A percentile compares a stretch with the other conserved stretches of the same genome.
Conservation (phyloP, 345 rosid species). For the Barbarea vulgaris region DNA sequence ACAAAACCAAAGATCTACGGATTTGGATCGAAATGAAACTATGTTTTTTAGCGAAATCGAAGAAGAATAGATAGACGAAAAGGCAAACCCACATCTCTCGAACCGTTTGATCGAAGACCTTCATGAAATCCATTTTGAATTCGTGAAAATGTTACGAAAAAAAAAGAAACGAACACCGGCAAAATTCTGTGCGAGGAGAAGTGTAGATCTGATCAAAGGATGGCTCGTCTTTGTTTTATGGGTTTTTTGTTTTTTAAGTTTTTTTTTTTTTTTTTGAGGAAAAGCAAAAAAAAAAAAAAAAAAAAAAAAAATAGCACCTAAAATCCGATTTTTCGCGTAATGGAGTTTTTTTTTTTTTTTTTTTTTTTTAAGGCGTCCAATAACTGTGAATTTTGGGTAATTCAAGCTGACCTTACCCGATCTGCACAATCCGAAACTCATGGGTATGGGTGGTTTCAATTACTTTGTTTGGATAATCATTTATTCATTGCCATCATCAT, state of each 20-base stretch:
- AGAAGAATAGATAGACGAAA: background rate
- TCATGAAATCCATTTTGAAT: slow-evolving; percentile 94
- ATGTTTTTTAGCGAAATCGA: background rate
- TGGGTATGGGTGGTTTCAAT: background rate
- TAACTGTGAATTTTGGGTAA: slow-evolving; percentile 18
- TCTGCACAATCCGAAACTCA: background rate
- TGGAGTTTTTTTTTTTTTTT: background rate
- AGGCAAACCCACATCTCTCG: slow-evolving; percentile 81
- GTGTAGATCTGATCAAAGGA: slow-evolving; percentile 42
- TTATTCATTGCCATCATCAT: too few relatives aligned
- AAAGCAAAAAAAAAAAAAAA: background rate
- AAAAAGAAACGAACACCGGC: slow-evolving; percentile 8
- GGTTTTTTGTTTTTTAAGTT: background rate
- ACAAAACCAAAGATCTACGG: slow-evolving; percentile 11
- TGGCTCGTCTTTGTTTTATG: slow-evolving; percentile 12
- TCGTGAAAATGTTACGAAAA: slow-evolving; percentile 32
- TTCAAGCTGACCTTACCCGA: slow-evolving; percentile 8
- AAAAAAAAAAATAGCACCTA: background rate
- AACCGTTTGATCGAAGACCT: slow-evolving; percentile 96
- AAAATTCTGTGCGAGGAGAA: slow-evolving; percentile 27
- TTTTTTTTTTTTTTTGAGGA: background rate
- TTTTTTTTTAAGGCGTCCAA: background rate
- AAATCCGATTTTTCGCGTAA: background rate
- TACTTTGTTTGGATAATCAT: background rate
- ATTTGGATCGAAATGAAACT: slow-evolving; percentile 5